A percentile compares a stretch with the other conserved stretches of the same genome.
These are phyloP conservation scores for Fusarium tupiense DNA, from an alignment of 2,329 filamentous ascomycete species.

Conservation along the genomic window DNA sequence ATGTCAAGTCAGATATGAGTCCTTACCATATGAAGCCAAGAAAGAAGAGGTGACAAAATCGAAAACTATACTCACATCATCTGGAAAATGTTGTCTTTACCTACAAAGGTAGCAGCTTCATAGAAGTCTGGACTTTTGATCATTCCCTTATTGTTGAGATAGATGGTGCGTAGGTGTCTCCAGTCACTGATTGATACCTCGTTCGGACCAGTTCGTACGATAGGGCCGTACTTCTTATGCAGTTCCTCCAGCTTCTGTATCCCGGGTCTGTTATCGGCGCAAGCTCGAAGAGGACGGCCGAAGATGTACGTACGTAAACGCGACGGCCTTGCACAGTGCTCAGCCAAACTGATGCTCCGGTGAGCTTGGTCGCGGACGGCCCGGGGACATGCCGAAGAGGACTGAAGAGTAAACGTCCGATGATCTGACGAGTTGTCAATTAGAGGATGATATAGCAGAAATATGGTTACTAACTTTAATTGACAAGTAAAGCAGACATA, in stretches of 20 bases:
- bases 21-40: accelerated
- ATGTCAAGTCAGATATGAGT: not conserved
- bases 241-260: not conserved
- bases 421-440: not conserved
- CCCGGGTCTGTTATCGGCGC: accelerated
- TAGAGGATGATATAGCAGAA: accelerated
- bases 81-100: not conserved
- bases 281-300: accelerated
- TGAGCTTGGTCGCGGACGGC: not conserved
- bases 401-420: not conserved
- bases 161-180: not conserved
- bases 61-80: not conserved
- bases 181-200: not conserved
- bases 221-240: not conserved
- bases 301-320: not conserved
- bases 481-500: not conserved
- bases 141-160: not conserved
- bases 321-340: not conserved
- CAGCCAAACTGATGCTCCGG: not conserved
- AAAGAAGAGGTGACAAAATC: accelerated
- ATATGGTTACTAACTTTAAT: not conserved
- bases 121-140: not conserved
- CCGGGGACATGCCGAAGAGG: not conserved
- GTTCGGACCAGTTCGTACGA: not conserved
- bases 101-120: not conserved